Percentiles rank a stretch among this genome's conserved stretches.
Evolutionary conservation across 2,329 filamentous ascomycete genomes (phyloP).

Genomic region (Monosporascus sp.): DNA sequence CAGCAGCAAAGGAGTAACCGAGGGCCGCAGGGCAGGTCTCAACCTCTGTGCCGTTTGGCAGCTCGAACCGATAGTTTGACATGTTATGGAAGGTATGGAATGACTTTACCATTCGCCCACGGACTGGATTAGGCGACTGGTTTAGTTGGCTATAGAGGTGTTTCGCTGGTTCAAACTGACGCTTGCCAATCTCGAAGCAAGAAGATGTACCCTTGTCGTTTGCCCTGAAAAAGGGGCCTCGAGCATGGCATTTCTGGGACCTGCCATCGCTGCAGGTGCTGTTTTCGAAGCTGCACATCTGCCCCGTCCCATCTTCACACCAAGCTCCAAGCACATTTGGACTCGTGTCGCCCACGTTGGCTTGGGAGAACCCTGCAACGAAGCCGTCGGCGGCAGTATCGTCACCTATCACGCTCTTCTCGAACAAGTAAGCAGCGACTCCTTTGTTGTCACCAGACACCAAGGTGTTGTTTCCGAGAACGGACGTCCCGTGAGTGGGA

Average conservation of each 20-base stretch:
- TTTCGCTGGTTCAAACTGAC: constrained; percentile 53
- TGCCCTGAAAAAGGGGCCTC: constrained; percentile 63
- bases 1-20: constrained; percentile 88
- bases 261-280: constrained; percentile 74
- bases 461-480: constrained; percentile 87
- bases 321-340: constrained; percentile 84
- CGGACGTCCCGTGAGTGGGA: constrained; percentile 84
- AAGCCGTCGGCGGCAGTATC: constrained; percentile 59
- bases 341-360: constrained; percentile 85
- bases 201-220: constrained; percentile 68
- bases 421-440: constrained; percentile 79
- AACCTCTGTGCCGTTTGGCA: constrained; percentile 66
- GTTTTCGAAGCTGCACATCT: constrained; percentile 69
- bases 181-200: constrained; percentile 69
- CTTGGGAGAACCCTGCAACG: constrained; percentile 87
- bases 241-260: constrained; percentile 66
- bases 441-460: constrained; percentile 96
- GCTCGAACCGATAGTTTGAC: constrained; percentile 65
- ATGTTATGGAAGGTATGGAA: constrained; percentile 86
- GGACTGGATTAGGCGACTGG: constrained; percentile 42
- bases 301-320: constrained; percentile 78
- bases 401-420: constrained; percentile 58
- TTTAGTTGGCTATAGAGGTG: constrained; percentile 48
- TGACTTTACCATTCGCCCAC: constrained; percentile 65
- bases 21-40: constrained; percentile 80